Conservation (phyloP, 73 alveolate genomes). For the Paramecium bursaria region DNA sequence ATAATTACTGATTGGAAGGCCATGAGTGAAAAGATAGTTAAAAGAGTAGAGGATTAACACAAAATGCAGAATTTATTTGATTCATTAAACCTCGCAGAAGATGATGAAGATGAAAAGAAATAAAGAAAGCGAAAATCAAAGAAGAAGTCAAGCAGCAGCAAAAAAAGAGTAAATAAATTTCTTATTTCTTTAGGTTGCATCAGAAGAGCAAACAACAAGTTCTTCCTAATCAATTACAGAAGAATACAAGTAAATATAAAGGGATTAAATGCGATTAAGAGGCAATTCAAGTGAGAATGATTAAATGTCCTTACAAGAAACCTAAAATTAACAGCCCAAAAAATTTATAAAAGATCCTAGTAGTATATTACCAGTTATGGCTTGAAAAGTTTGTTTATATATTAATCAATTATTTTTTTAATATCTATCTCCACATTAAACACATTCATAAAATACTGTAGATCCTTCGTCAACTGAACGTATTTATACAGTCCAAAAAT, state of each 20-base stretch:
- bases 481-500: slow-evolving; percentile 84
- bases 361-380: neutral
- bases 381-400: neutral
- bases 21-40: neutral
- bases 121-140: neutral
- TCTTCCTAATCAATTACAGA: too few species aligned
- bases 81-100: slow-evolving; percentile 3
- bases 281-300: too few species aligned
- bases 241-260: too few species aligned
- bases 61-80: slow-evolving; percentile 13
- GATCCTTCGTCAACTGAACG: slow-evolving; percentile 99
- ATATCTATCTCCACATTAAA: slow-evolving; percentile 82
- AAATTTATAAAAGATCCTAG: too few species aligned
- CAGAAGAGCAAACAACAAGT: too few species aligned
- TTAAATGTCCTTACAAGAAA: too few species aligned
- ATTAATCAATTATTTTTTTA: slow-evolving; percentile 59
- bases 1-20: slow-evolving; percentile 23
- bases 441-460: slow-evolving; percentile 96
- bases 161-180: too few species aligned
- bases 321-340: too few species aligned
- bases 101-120: slow-evolving; percentile 6
- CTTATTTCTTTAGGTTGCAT: too few species aligned
- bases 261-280: too few species aligned
- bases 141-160: too few species aligned
- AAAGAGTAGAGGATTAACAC: slow-evolving; percentile 26